phyloP scores from a whole-genome alignment of 208 protist species.

The Trypanosoma boissoni region DNA sequence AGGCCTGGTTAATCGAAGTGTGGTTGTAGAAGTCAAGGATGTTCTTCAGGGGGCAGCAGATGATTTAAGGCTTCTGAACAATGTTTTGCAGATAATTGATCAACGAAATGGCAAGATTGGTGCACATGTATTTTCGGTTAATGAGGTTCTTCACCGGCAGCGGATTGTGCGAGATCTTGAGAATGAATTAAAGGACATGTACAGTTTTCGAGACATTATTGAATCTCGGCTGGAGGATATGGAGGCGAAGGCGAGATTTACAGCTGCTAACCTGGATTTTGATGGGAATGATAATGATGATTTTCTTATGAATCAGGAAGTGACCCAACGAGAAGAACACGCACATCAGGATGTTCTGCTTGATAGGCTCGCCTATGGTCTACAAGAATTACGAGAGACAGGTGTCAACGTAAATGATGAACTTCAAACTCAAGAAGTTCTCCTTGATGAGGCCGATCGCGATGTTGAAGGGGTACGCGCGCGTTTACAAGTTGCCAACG shows the following conservation, averaged over 20 bases:
- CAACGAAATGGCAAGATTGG: slow-evolving; percentile 62
- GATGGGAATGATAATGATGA: slow-evolving; percentile 24
- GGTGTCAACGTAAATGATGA: slow-evolving; percentile 80
- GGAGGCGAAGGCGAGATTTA: background rate
- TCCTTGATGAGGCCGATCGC: slow-evolving; percentile 63
- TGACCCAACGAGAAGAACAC: slow-evolving; percentile 55
- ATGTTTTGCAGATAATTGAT: slow-evolving; percentile 61
- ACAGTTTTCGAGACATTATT: slow-evolving; percentile 26
- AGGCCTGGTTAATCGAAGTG: slow-evolving; percentile 44
- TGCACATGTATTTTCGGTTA: slow-evolving; percentile 73
- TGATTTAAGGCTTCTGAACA: slow-evolving; percentile 48
- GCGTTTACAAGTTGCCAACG: slow-evolving; percentile 64
- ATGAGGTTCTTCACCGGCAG: slow-evolving; percentile 81
- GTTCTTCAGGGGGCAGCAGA: slow-evolving; percentile 45
- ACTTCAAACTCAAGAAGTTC: slow-evolving; percentile 55
- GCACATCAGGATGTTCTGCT: slow-evolving; percentile 72
- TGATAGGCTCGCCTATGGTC: slow-evolving; percentile 68
- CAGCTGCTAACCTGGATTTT: background rate
- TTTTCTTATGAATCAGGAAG: slow-evolving; percentile 57
- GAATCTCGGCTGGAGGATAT: slow-evolving; percentile 15
- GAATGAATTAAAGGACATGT: slow-evolving; percentile 39
- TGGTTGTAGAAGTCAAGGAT: slow-evolving; percentile 37
- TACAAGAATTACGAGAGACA: slow-evolving; percentile 75
- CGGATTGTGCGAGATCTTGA: slow-evolving; percentile 60
- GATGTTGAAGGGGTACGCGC: slow-evolving; percentile 65